A percentile compares a stretch with the other conserved stretches of the same genome.
These are phyloP conservation scores for Backusella tarrabulga DNA, from an alignment of 192 early-diverging fungal genomes.

Conservation along the genomic window DNA sequence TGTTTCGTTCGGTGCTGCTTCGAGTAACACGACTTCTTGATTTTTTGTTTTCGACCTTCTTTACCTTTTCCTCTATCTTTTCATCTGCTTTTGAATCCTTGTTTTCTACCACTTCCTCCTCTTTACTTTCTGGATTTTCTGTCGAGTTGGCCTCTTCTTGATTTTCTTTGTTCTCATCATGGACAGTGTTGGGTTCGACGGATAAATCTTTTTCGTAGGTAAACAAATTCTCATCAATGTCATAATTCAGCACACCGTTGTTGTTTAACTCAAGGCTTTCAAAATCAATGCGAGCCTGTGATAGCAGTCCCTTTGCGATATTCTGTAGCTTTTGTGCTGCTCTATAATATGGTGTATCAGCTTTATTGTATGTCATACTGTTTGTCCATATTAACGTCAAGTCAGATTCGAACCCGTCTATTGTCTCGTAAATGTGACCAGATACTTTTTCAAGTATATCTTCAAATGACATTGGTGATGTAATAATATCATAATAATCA, in stretches of 20 bases:
- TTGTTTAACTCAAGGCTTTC: constrained; percentile 36
- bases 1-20: neutral
- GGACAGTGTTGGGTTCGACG: neutral
- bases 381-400: constrained; percentile 71
- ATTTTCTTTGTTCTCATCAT: neutral
- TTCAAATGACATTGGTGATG: constrained; percentile 76
- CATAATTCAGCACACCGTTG: constrained; percentile 39
- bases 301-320: constrained; percentile 34
- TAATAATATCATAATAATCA: constrained; percentile 74
- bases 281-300: constrained; percentile 45
- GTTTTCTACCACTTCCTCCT: neutral
- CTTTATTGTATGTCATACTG: constrained; percentile 72
- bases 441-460: constrained; percentile 61
- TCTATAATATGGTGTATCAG: constrained; percentile 69
- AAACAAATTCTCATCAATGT: constrained; percentile 52
- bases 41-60: neutral
- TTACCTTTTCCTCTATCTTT: neutral
- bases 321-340: constrained; percentile 57
- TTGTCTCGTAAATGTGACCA: constrained; percentile 48
- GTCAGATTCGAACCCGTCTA: constrained; percentile 71
- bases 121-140: neutral
- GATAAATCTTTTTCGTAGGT: constrained; percentile 29
- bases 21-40: neutral
- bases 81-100: neutral
- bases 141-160: neutral